Base-by-base conservation (phyloP, 805 yeast species). In the Candida maesae region DNA sequence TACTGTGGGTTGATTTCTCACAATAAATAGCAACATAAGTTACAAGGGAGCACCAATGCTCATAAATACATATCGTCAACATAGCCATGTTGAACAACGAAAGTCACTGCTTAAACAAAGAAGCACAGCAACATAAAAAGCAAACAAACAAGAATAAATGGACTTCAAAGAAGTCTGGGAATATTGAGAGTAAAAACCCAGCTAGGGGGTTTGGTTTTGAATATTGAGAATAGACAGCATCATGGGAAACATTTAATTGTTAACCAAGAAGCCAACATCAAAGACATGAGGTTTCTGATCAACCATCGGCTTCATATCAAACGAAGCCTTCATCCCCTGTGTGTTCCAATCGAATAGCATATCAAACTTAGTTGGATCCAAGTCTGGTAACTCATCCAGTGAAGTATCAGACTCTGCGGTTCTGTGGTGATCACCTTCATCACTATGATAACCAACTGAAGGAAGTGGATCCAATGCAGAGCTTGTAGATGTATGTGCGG, bases 311-410 rank as follows among this genome's bases (percentile, higher is more conserved):
- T 37, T 41, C 14, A 37, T 19, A 13, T 33, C 45, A 34, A 13
- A 33, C 12, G 32, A 33, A 29, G 26, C 23, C 16, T 26, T 35
- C 27, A 33, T 14, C 19, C 33, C 25, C 15, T 18, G 29, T 3
- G 29, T 24, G 31, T 42, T 46, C 49, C 49, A 46, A 23, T 48
- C 47, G 24, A 45, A 46, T 8, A 47, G 14, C 28, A 48, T 18
- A 21, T 48, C 50, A 29, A 48, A 28, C 14, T 41, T 44, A 8
- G 18, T 15, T 1, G 44, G 33, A 4, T 33, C 33, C 24, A 49
- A 18, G 12, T 38, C 47, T 20, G 52, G 46, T 8, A 48, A 23
- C 14, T 48, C 51, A 36, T 45, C 51, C 21, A 45, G 23, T 2
- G 52, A 48, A 5, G 49, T 39, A 28, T 47, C 49, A 5, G 46